Percentiles rank a stretch among this genome's conserved stretches.
Evolutionary conservation across 2,329 filamentous ascomycete species (phyloP).

Genomic region (Bimuria novae-zelandiae): DNA sequence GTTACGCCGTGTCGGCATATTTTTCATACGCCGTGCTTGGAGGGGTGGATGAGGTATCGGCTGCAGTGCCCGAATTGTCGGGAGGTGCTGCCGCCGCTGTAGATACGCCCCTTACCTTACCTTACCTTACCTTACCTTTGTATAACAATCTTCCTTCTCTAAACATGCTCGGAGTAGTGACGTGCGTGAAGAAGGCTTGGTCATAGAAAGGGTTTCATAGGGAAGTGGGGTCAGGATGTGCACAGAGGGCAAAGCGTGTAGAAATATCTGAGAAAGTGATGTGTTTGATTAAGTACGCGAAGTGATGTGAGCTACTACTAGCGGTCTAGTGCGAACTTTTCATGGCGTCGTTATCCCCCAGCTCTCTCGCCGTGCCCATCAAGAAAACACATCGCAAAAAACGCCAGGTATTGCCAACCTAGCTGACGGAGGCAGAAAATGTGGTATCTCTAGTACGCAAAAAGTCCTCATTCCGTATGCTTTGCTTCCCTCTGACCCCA

Average conservation of each 20-base stretch:
- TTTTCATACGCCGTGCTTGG: constrained; percentile 88
- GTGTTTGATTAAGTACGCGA: constrained; percentile 89
- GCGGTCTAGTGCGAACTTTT: constrained; percentile 64
- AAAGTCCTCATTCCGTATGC: neutral
- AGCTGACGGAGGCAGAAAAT: neutral
- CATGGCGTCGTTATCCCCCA: neutral
- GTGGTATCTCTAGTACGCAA: constrained; percentile 1
- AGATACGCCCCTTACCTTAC: too few species aligned
- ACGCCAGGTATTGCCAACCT: neutral
- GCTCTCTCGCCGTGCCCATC: neutral
- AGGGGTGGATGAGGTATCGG: constrained; percentile 94
- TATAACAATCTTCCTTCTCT: too few species aligned
- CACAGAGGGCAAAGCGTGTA: too few species aligned
- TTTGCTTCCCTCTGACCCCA: too few species aligned
- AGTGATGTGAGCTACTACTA: constrained; percentile 87
- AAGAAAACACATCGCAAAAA: neutral
- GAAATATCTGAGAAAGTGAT: constrained; percentile 99
- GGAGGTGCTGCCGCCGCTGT: constrained; percentile 84
- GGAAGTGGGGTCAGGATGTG: too few species aligned
- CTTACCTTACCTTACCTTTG: too few species aligned
- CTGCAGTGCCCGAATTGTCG: constrained; percentile 95
- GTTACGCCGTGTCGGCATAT: constrained; percentile 96
- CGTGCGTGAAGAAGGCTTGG: too few species aligned
- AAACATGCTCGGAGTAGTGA: too few species aligned
- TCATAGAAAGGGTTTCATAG: too few species aligned